A percentile compares a stretch with the other conserved stretches of the same genome.
phyloP scores from a whole-genome alignment of 257 asterid genomes.

The Osmanthus fragrans region DNA sequence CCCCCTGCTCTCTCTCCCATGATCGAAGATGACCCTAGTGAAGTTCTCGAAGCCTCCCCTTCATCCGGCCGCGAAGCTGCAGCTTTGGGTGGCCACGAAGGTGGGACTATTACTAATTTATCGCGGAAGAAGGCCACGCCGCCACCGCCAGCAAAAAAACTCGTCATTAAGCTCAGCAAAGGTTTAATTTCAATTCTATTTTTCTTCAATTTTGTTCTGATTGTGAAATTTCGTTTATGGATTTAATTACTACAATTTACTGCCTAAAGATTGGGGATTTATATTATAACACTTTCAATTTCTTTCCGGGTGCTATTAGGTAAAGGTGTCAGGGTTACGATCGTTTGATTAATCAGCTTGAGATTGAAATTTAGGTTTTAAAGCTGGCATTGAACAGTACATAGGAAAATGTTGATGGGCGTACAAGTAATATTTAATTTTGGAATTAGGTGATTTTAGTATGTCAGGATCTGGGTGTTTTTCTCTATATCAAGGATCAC shows the following conservation, averaged over 20 bases:
- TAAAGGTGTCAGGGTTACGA: constrained; percentile 7
- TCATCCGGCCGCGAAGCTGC: neutral
- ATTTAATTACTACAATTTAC: neutral
- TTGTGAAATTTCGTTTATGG: neutral
- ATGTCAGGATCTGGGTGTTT: constrained; percentile 29
- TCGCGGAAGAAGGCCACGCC: constrained; percentile 29
- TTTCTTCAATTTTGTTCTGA: neutral
- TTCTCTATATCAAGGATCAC: neutral
- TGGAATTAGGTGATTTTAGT: neutral
- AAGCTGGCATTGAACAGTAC: neutral
- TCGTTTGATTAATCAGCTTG: neutral
- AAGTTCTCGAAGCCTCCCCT: constrained; percentile 1
- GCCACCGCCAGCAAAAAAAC: constrained; percentile 28
- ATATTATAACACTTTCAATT: neutral
- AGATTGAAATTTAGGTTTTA: constrained; percentile 4
- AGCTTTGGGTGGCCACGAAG: neutral
- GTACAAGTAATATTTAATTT: neutral
- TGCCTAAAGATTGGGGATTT: neutral
- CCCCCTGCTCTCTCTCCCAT: constrained; percentile 6
- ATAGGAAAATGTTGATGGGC: neutral
- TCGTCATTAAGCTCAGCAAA: constrained; percentile 29
- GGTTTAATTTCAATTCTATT: constrained; percentile 9
- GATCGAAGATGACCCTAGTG: constrained; percentile 4
- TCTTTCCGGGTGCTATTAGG: neutral
- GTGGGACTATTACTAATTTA: constrained; percentile 26